These are phyloP conservation scores for Calophaca sinica DNA, from an alignment of 306 rosid species.

Conservation along the genomic window DNA sequence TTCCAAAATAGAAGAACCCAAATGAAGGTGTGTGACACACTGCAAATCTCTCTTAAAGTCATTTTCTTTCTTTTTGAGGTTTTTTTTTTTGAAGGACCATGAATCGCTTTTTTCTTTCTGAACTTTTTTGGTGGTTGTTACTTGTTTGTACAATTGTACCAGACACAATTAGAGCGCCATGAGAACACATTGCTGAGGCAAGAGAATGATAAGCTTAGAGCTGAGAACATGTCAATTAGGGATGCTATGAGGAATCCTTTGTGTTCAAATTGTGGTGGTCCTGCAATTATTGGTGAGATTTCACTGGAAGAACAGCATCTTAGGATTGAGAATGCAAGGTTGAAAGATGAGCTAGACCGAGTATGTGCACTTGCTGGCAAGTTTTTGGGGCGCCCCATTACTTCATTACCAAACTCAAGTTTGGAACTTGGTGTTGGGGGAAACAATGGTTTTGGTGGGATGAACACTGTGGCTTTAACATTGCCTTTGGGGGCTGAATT, in stretches of 20 bases:
- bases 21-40: conserved; percentile 70
- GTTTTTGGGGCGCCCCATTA: conserved; percentile 83
- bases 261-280: conserved; percentile 93
- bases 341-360: conserved; percentile 91
- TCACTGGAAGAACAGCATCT: conserved; percentile 93
- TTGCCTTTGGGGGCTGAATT: conserved; percentile 59
- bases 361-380: conserved; percentile 89
- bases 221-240: conserved; percentile 92
- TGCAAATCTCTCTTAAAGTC: not conserved
- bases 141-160: conserved; percentile 48
- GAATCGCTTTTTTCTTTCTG: not conserved
- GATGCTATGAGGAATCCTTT: conserved; percentile 97
- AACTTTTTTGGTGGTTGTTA: not conserved
- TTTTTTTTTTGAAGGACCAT: not conserved
- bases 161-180: conserved; percentile 98
- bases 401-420: conserved; percentile 78
- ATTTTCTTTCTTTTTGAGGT: conserved; percentile 13
- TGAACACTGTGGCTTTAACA: conserved; percentile 58
- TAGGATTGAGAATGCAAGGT: conserved; percentile 81
- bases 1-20: conserved; percentile 98
- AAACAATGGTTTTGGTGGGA: conserved; percentile 73
- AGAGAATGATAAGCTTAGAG: conserved; percentile 91
- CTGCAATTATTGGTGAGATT: conserved; percentile 82
- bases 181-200: conserved; percentile 90
- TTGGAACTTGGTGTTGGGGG: conserved; percentile 93